Conservation (phyloP, 805 yeast genomes). For the Teunomyces tritomae region DNA sequence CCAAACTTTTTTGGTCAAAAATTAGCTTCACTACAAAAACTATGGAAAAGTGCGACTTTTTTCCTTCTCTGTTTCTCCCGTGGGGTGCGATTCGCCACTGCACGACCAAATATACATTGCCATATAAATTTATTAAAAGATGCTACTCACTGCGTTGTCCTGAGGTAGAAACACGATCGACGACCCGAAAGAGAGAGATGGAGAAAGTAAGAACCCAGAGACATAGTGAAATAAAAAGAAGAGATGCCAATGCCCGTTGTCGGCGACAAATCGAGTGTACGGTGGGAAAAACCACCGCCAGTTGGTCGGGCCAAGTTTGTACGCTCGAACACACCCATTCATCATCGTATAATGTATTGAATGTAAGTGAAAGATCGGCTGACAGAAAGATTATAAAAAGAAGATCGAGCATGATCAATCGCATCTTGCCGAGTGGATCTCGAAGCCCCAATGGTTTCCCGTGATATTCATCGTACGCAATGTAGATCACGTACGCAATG, state of each 20-base stretch:
- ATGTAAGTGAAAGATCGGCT: slow-evolving; percentile 83
- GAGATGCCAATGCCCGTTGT: slow-evolving; percentile 75
- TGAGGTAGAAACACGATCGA: slow-evolving; percentile 51
- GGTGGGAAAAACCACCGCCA: slow-evolving; percentile 26
- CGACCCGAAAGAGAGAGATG: slow-evolving; percentile 78
- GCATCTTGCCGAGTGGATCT: slow-evolving; percentile 78
- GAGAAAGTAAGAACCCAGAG: slow-evolving; percentile 87
- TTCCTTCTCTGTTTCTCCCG: not conserved
- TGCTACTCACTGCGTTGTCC: slow-evolving; percentile 1
- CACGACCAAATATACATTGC: not conserved
- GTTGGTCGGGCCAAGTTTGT: slow-evolving; percentile 4
- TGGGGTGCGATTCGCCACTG: not conserved
- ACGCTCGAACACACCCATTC: slow-evolving; percentile 66
- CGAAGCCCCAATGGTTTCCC: slow-evolving; percentile 92
- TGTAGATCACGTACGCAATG: slow-evolving; percentile 70
- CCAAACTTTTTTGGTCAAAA: not conserved
- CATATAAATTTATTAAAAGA: too few species aligned
- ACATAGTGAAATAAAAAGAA: slow-evolving; percentile 69
- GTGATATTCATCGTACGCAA: slow-evolving; percentile 86
- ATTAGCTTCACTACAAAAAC: not conserved
- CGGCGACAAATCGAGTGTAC: slow-evolving; percentile 64
- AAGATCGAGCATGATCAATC: slow-evolving; percentile 77
- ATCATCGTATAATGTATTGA: slow-evolving; percentile 75
- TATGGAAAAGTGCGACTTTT: too few species aligned
- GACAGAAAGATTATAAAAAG: slow-evolving; percentile 84